Evolutionary conservation across 2,329 filamentous ascomycete species (phyloP), one percentile per base, ranked within the genome.

Genomic region (Aspergillus carbonarius): DNA sequence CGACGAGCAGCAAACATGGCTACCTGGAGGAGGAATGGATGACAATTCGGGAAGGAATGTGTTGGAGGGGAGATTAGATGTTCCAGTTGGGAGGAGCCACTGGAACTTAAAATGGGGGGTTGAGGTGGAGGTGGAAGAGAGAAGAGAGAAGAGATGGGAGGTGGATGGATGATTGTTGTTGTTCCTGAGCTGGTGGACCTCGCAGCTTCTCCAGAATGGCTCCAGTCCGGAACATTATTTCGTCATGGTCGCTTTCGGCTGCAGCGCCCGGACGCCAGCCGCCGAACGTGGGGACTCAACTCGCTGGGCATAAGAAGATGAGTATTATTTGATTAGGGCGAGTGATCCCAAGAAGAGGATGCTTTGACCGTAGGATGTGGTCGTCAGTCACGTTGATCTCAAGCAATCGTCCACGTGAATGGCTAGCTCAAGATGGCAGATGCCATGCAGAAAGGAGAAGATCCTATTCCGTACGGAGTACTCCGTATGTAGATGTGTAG

Each of bases 1-100:
- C 75, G 74, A 57, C 72, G 73, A 53, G 72, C 64, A 44, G 72
- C 71, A 57, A 77, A 77, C 74, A 77, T 77, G 63, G 9, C 15
- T 46, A 39, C n/a, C n/a, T n/a, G n/a, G 5, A 39, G 30, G 51
- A 54, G 39, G 30, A 54, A 54, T 47, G 30, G 37, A 49, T 44
- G 40, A 32, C 32, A 15, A 44, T 18, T 30, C 27, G 13, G 25
- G 49, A 48, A 34, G 44, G 32, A 50, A 13, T 25, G 44, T 46
- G 32, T 27, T 23, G 18, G 25, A 15, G 17, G 4, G n/a, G 20
- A 53, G 23, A 17, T 17, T 44, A 18, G 18, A 44, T 25, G 17
- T 27, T 15, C 18, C 18, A 34, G 27, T 27, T 20, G 17, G 49
- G 34, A n/a, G 40, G n/a, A 15, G 34, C 37, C 37, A 37, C 39